Base-by-base conservation (phyloP, 371 early-diverging fungal species). In the Mortierella sp. region DNA sequence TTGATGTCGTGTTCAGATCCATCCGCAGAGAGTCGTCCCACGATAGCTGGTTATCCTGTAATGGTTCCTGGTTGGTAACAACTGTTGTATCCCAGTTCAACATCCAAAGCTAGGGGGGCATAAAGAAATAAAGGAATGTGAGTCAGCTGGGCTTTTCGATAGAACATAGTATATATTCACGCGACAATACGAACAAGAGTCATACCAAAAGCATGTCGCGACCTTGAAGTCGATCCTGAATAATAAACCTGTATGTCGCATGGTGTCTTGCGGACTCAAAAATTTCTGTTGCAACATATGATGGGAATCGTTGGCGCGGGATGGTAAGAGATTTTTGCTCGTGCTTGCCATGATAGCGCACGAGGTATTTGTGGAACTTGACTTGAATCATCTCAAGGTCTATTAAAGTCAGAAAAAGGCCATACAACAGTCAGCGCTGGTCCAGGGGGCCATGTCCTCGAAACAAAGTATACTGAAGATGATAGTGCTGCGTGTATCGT, bases 191-290 rank as follows among this genome's bases (percentile, higher is more conserved):
- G 8, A 19, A 60, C 47, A 9, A 38, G 13, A 13, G 21, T 11
- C 58, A 14, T 73, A 84, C 87, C 82, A 86, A 34, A 70, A 86
- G 75, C 76, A 82, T 75, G 38, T 86, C 87, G 6, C 73, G 71
- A 14, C 82, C 82, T 45, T 57, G 14, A n/a, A 86, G 71, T 8
- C 87, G 82, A 78, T 86, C 87, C 73, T 86, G 82, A 14, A 86
- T n/a, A 76, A 86, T 82, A 48, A 86, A 82, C 21, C 87, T 80
- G 73, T 86, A 86, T 16, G 87, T 82, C 4, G 87, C 87, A 73
- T 86, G 87, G 60, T 86, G 87, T 14, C 87, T 38, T 14, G 82
- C 82, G 4, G 87, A 77, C 54, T 86, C 87, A 47, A 86, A 86
- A 14, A 86, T 82, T 58, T 82, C 87, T 1, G 87, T 80, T 28